phyloP scores from a whole-genome alignment of 2,329 filamentous ascomycete genomes.

The Gliomastix tumulicola region DNA sequence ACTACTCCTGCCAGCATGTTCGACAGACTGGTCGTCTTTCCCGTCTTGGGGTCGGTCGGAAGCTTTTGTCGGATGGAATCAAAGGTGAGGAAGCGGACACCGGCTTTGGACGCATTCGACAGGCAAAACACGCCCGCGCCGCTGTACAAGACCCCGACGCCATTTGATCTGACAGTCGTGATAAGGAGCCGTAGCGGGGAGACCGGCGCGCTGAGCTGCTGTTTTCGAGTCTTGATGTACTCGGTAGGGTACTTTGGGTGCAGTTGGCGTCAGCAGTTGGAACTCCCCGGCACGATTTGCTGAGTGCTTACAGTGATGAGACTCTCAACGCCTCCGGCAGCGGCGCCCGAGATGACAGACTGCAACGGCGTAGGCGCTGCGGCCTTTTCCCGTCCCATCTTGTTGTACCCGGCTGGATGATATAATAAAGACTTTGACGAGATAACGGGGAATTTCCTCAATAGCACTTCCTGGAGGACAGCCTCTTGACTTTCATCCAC shows the following conservation, averaged over 20 bases:
- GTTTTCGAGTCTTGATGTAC: not conserved
- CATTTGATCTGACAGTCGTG: not conserved
- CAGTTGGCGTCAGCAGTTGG: not conserved
- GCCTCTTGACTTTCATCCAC: no score
- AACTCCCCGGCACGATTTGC: not conserved
- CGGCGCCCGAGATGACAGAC: not conserved
- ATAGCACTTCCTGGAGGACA: no score
- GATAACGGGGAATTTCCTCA: no score
- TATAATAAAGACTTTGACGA: no score
- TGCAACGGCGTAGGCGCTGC: not conserved
- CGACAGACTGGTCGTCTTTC: constrained; percentile 1
- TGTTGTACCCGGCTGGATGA: no score
- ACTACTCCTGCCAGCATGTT: constrained; percentile 13
- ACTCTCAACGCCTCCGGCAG: not conserved
- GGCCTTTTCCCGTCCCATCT: not conserved
- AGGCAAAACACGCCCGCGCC: constrained; percentile 10
- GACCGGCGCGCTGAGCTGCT: not conserved
- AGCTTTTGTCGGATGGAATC: not conserved
- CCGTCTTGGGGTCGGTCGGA: not conserved
- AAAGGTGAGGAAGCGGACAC: constrained; percentile 10
- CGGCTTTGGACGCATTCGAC: constrained; percentile 11
- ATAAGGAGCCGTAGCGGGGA: not conserved
- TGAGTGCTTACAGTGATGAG: not conserved
- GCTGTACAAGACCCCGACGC: constrained; percentile 6
- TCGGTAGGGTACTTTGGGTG: not conserved